Percentiles rank a stretch among this genome's conserved stretches.
These are phyloP conservation scores for Arthrobotrys megalospora DNA, from an alignment of 2,329 filamentous ascomycete species.

Conservation along the genomic window DNA sequence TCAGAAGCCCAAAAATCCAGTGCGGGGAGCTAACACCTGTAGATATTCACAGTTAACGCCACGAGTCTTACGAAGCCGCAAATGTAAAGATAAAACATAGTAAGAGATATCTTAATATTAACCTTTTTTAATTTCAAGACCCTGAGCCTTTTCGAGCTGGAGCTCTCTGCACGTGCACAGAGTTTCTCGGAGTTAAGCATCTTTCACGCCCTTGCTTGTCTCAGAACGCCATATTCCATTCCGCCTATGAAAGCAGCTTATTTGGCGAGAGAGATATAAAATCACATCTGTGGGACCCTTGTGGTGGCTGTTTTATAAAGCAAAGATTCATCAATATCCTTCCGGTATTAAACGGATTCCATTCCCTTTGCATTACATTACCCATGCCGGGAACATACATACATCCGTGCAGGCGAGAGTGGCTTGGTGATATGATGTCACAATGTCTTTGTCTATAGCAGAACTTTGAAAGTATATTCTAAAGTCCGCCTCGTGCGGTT, in stretches of 20 bases:
- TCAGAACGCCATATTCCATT: constrained; percentile 15
- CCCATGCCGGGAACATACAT: not conserved
- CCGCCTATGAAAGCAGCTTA: not conserved
- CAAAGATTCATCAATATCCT: not conserved
- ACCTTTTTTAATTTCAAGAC: constrained; percentile 5
- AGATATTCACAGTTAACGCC: not conserved
- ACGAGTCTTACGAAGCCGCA: not conserved
- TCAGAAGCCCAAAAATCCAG: constrained; percentile 31
- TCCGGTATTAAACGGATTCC: not conserved
- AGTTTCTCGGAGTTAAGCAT: constrained; percentile 8
- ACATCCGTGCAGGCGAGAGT: constrained; percentile 1
- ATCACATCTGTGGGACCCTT: constrained; percentile 1
- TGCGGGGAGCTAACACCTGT: constrained; percentile 32
- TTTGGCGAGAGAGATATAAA: constrained; percentile 10
- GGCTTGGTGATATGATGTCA: constrained; percentile 11
- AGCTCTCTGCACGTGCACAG: not conserved
- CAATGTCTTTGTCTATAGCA: not conserved
- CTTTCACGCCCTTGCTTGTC: not conserved
- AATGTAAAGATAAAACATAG: constrained; percentile 1
- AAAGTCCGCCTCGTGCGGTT: no score
- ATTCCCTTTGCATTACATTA: not conserved
- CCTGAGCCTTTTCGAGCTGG: not conserved
- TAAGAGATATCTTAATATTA: not conserved
- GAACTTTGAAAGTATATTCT: not conserved
- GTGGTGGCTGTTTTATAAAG: not conserved